These are phyloP conservation scores for Fusarium burgessii DNA, from an alignment of 2,329 filamentous ascomycete genomes.

Conservation along the genomic window DNA sequence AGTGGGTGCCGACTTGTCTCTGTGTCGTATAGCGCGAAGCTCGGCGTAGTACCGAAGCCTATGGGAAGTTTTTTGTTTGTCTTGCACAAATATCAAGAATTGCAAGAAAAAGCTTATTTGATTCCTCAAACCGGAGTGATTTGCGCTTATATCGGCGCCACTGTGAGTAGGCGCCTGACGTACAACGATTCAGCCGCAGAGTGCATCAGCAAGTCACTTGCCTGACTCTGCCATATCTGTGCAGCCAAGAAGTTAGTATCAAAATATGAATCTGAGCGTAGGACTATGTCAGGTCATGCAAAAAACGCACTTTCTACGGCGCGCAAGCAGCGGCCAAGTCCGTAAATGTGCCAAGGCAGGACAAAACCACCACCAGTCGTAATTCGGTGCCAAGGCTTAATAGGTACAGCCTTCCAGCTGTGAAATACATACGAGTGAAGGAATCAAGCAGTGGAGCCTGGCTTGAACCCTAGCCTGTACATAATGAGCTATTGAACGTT, in stretches of 20 bases:
- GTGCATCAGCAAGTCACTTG: background rate
- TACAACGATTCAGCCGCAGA: background rate
- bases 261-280: background rate
- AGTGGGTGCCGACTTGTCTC: constrained; percentile 4
- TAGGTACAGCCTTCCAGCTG: constrained; percentile 29
- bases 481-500: constrained; percentile 26
- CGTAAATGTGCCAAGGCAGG: constrained; percentile 23
- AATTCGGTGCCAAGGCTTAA: constrained; percentile 18
- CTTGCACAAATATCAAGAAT: constrained; percentile 8
- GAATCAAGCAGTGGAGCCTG: constrained; percentile 38
- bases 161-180: background rate
- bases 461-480: constrained; percentile 23
- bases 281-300: constrained; percentile 2
- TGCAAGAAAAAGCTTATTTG: constrained; percentile 15
- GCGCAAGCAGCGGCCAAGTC: constrained; percentile 27
- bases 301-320: constrained; percentile 4
- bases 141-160: background rate
- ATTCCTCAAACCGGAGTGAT: constrained; percentile 5
- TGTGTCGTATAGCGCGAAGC: constrained; percentile 6
- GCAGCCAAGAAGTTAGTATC: background rate
- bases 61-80: constrained; percentile 7
- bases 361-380: constrained; percentile 5
- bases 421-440: constrained; percentile 18
- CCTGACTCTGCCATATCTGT: too few species aligned
- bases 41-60: constrained; percentile 23